phyloP scores from a whole-genome alignment of 116 monocot species.

The Iris pallida region DNA sequence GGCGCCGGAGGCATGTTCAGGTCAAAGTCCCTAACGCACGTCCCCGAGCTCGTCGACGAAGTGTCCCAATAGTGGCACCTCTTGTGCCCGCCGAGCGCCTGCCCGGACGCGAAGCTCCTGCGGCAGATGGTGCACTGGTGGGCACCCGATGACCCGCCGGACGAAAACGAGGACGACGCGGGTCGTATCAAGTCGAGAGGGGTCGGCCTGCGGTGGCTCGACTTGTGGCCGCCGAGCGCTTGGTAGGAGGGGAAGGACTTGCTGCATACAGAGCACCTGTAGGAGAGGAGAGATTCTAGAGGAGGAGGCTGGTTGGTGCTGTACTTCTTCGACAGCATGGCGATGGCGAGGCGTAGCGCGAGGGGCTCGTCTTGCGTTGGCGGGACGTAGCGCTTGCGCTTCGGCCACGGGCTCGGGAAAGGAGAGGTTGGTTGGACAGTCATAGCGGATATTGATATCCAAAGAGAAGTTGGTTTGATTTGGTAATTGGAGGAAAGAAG shows the following conservation, averaged over 20 bases:
- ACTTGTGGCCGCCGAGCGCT: slow-evolving; percentile 22
- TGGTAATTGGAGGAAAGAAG: too few relatives aligned
- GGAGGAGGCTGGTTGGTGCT: neutral
- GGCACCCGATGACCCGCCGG: neutral
- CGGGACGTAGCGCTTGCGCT: too few relatives aligned
- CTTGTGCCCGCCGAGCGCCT: slow-evolving; percentile 43
- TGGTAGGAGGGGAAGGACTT: slow-evolving; percentile 19
- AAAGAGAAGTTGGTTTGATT: too few relatives aligned
- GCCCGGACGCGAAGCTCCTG: slow-evolving; percentile 22
- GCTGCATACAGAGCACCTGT: slow-evolving; percentile 9
- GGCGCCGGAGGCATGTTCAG: slow-evolving; percentile 12
- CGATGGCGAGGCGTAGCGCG: slow-evolving; percentile 20
- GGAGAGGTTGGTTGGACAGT: too few relatives aligned
- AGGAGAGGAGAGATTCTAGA: neutral
- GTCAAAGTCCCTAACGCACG: slow-evolving; percentile 21
- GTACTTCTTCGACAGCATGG: neutral
- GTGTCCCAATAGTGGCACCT: slow-evolving; percentile 26
- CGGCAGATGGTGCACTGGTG: slow-evolving; percentile 18
- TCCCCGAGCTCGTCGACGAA: neutral
- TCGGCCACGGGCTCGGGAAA: too few relatives aligned
- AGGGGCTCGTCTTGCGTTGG: slow-evolving; percentile 8
- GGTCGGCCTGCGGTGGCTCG: slow-evolving; percentile 21
- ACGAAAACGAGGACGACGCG: neutral
- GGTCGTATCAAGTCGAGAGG: neutral
- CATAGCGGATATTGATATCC: too few relatives aligned